Evolutionary conservation across 495 filamentous ascomycete genomes (phyloP), one percentile per base, ranked within the genome.

Genomic region (Trichocladium uniseriatum): DNA sequence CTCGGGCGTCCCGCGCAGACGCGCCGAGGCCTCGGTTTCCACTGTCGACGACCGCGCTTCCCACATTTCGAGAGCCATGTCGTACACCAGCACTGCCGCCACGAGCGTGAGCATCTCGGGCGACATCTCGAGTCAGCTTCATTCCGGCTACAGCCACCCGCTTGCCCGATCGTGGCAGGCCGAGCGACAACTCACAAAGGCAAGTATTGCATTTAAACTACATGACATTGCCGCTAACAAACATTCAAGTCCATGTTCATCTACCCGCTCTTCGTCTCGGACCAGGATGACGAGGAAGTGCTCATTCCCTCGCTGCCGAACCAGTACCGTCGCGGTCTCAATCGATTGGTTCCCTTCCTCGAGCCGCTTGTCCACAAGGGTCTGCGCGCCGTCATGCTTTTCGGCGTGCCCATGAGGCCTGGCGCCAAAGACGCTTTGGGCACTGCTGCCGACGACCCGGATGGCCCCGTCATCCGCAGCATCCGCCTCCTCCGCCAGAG

Each of bases 101-200:
- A 95, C 89, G 10, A 94, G 86, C 67, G 87, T 94, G 38, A 92
- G 87, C 79, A 89, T 95, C 53, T 77, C 83, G 9, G 89, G 89
- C 21, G 88, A 95, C 56, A 94, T 98, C 54, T 86, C 87, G 10
- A 95, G 89, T 61, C 92, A 97, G 61, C 77, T 98, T 22, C 92
- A 98, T 66, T 84, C 89, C 49, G 92, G 92, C 45, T 98, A 97
- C 66, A 84, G 81, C 56, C 92, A 98, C 62, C 89, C 92, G 21
- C 78, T 98, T 39, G 83, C 87, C 39, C 75, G 92, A 51, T 77
- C 86, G 61, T 98, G 92, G 92, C 92, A 98, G 62, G 87, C 92
- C 9, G 94, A 98, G 69, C 78, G 89, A 41, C 90, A 97, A 75
- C 78, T 98, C 60, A 97, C 94, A 16, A 98, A 98, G 80, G 90